Conservation (phyloP, 495 filamentous ascomycete genomes). For the Tuber magnatum region DNA sequence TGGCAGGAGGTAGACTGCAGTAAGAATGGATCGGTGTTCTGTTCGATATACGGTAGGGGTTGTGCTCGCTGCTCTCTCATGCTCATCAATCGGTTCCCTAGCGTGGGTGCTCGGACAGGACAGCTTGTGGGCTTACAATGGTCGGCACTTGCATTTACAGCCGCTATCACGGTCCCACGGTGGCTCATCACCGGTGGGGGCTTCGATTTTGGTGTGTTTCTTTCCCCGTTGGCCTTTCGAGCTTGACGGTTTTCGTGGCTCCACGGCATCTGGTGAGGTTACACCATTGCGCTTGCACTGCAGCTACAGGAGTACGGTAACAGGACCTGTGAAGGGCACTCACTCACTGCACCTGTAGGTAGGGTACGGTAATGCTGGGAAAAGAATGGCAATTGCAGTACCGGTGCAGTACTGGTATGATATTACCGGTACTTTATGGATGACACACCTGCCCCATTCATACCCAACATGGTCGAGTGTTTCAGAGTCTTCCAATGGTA, state of each 20-base stretch:
- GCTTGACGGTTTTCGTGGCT: background rate
- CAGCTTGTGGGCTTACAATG: too few relatives aligned
- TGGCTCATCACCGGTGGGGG: too few relatives aligned
- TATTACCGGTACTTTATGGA: too few relatives aligned
- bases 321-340: background rate
- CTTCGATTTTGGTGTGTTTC: background rate
- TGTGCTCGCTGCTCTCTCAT: too few relatives aligned
- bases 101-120: too few relatives aligned
- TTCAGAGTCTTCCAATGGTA: background rate
- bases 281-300: background rate
- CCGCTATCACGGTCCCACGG: too few relatives aligned
- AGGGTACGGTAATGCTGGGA: background rate
- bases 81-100: background rate
- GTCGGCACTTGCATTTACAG: too few relatives aligned
- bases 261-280: background rate
- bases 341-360: background rate
- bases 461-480: background rate
- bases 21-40: too few relatives aligned
- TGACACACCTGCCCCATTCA: too few relatives aligned
- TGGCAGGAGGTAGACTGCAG: too few relatives aligned
- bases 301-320: background rate
- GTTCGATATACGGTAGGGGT: too few relatives aligned
- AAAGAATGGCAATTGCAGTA: background rate
- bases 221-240: background rate
- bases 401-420: background rate